phyloP scores from a whole-genome alignment of 2,329 filamentous ascomycete species.

The Neonectria sp. region DNA sequence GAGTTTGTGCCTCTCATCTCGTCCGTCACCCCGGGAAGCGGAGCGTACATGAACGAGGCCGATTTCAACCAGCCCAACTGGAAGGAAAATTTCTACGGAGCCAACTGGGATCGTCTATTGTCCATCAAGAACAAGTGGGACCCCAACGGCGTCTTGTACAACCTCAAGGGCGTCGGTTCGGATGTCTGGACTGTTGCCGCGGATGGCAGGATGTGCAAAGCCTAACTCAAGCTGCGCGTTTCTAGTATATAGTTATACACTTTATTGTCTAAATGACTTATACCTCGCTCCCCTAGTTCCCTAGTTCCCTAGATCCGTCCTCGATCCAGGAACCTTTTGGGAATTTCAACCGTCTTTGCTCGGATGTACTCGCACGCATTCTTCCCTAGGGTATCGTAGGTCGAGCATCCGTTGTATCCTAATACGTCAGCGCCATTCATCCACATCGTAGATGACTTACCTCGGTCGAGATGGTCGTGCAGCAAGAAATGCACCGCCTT shows the following conservation, averaged over 20 bases:
- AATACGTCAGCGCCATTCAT: not conserved
- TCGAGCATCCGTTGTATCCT: slow-evolving; percentile 1
- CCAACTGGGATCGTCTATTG: slow-evolving; percentile 59
- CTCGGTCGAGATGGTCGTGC: slow-evolving; percentile 12
- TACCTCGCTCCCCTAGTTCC: too few relatives aligned
- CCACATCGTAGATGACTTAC: slow-evolving; percentile 9
- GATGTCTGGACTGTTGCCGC: slow-evolving; percentile 59
- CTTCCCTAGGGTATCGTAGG: slow-evolving; percentile 50
- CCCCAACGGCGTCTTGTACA: slow-evolving; percentile 62
- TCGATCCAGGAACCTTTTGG: slow-evolving; percentile 45
- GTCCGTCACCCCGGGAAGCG: slow-evolving; percentile 58
- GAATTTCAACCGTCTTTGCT: slow-evolving; percentile 48
- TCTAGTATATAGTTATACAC: slow-evolving; percentile 4
- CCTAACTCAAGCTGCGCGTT: not conserved
- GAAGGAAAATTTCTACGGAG: slow-evolving; percentile 62
- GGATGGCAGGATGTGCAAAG: slow-evolving; percentile 40
- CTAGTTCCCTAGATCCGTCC: slow-evolving; percentile 37
- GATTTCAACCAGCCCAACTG: slow-evolving; percentile 62
- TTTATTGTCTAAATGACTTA: too few relatives aligned
- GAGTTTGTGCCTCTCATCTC: slow-evolving; percentile 46
- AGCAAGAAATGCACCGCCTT: slow-evolving; percentile 21
- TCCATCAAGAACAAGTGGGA: slow-evolving; percentile 68
- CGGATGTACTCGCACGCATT: slow-evolving; percentile 49
- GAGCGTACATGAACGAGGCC: slow-evolving; percentile 68
- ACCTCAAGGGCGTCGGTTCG: slow-evolving; percentile 64